Evolutionary conservation across 139 green algal genomes (phyloP).

Genomic region (Monoraphidium neglectum): DNA sequence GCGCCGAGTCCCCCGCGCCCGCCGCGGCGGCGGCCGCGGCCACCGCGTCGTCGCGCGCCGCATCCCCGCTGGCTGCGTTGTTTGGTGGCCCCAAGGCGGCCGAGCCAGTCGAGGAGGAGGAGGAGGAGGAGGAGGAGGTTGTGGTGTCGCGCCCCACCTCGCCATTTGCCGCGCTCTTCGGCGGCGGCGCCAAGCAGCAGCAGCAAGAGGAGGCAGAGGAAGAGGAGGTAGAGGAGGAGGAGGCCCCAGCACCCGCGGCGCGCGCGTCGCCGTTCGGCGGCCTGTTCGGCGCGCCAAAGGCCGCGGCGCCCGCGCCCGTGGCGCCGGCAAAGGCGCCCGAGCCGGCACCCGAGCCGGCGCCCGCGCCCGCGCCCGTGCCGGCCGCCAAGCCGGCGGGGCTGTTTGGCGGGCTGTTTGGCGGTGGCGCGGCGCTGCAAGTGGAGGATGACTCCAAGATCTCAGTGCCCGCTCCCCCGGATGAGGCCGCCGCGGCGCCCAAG

Average conservation of each 20-base stretch:
- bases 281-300: slow-evolving; percentile 25
- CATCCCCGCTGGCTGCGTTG: slow-evolving; percentile 10
- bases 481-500: not conserved
- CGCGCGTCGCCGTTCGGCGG: slow-evolving; percentile 3
- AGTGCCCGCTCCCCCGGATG: not conserved
- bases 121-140: slow-evolving; percentile 27
- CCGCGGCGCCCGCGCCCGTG: not conserved
- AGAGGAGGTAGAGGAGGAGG: slow-evolving; percentile 30
- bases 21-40: not conserved
- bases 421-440: slow-evolving; percentile 3
- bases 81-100: not conserved
- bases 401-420: slow-evolving; percentile 27
- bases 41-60: not conserved
- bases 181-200: not conserved
- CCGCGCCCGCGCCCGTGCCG: not conserved
- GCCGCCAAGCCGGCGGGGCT: not conserved
- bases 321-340: not conserved
- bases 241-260: not conserved
- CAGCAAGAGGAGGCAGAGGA: slow-evolving; percentile 12
- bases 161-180: slow-evolving; percentile 28
- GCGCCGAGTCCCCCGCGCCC: too few species aligned
- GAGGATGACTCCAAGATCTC: slow-evolving; percentile 20
- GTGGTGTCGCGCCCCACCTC: not conserved
- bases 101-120: slow-evolving; percentile 21
- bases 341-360: not conserved